Percentiles rank a stretch among this genome's conserved stretches.
phyloP scores from a whole-genome alignment of 2,329 filamentous ascomycete species.

The Phyllosticta citrichinensis region DNA sequence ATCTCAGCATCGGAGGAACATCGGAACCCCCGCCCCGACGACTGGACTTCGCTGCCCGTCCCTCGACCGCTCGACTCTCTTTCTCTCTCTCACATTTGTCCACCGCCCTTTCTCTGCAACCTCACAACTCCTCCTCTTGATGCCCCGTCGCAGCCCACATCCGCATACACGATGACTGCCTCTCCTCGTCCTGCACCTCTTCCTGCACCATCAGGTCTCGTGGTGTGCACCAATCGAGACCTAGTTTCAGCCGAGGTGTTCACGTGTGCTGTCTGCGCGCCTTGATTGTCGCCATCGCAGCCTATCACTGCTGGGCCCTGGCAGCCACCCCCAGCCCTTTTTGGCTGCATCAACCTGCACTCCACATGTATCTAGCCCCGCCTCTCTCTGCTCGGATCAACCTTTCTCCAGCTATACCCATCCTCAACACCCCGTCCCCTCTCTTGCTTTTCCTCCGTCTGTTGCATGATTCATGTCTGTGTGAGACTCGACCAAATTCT shows the following conservation, averaged over 20 bases:
- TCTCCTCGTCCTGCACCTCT: constrained; percentile 4
- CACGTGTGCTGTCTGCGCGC: constrained; percentile 6
- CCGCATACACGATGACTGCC: constrained; percentile 2
- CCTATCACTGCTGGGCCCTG: background rate
- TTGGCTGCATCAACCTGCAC: background rate
- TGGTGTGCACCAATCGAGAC: constrained; percentile 5
- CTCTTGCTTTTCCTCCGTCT: background rate
- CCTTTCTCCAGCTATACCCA: background rate
- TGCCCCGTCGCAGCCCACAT: too few relatives aligned
- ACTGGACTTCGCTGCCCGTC: too few relatives aligned
- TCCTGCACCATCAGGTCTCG: constrained; percentile 9
- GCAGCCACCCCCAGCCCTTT: background rate
- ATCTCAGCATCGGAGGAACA: background rate
- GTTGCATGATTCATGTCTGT: background rate
- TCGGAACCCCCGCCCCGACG: background rate
- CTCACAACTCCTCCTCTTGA: too few relatives aligned
- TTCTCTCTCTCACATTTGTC: too few relatives aligned
- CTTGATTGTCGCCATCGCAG: constrained; percentile 6
- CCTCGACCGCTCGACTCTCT: too few relatives aligned
- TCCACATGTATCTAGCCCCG: background rate
- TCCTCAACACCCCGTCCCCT: background rate
- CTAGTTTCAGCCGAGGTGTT: constrained; percentile 6
- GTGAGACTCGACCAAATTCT: background rate
- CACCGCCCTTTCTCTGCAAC: too few relatives aligned
- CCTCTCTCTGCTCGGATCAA: background rate